phyloP scores from a whole-genome alignment of 169 alveolate species.

The Plasmodium gallinaceum region DNA sequence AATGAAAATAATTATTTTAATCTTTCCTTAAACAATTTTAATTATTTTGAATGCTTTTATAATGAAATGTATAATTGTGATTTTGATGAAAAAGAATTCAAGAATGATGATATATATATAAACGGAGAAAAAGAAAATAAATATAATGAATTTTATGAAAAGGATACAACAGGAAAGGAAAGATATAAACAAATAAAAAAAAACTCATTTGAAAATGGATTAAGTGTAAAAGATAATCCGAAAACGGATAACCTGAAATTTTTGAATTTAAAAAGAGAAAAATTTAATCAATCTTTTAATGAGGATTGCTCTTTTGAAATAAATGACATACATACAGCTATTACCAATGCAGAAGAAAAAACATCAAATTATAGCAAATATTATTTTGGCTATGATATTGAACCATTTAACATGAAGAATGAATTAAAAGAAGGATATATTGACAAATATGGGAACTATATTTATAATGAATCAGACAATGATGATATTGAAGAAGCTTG shows the following conservation, averaged over 20 bases:
- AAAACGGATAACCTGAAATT: neutral
- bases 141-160: neutral
- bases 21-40: conserved; percentile 59
- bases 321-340: conserved; percentile 52
- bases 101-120: conserved; percentile 23
- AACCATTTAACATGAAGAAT: conserved; percentile 80
- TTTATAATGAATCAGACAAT: conserved; percentile 40
- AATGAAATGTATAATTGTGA: conserved; percentile 46
- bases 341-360: conserved; percentile 56
- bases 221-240: neutral
- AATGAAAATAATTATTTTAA: conserved; percentile 69
- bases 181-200: neutral
- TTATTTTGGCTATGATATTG: conserved; percentile 76
- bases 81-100: conserved; percentile 36
- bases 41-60: conserved; percentile 71
- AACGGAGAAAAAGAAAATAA: conserved; percentile 7
- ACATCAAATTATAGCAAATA: conserved; percentile 57
- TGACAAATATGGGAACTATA: conserved; percentile 78
- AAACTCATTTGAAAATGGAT: neutral
- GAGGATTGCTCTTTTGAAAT: conserved; percentile 71
- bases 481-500: conserved; percentile 73
- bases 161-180: neutral
- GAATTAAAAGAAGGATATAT: conserved; percentile 81
- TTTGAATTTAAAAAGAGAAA: conserved; percentile 18
- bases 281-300: conserved; percentile 67